Evolutionary conservation across 331 rosid genomes (phyloP).

Genomic region (Malus hybrid): DNA sequence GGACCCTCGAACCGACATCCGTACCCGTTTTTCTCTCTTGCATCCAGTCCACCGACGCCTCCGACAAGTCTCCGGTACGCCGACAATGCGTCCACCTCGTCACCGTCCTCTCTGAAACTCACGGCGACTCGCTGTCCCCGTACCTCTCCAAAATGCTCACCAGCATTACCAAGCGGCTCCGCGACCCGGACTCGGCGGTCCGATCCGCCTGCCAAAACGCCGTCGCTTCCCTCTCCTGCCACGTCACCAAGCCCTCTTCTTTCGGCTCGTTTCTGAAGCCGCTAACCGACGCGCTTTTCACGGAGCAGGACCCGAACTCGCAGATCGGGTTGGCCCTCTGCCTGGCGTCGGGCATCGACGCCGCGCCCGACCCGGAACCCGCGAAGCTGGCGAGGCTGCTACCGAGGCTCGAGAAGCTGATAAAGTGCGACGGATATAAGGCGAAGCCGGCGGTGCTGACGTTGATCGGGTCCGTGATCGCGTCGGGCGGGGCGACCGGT

Average conservation of each 20-base stretch:
- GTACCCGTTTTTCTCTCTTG: constrained; percentile 65
- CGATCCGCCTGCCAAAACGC: constrained; percentile 87
- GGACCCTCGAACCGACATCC: constrained; percentile 41
- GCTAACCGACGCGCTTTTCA: constrained; percentile 68
- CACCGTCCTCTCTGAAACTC: constrained; percentile 52
- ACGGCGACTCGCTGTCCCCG: constrained; percentile 74
- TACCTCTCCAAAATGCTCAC: constrained; percentile 56
- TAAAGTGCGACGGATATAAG: constrained; percentile 66
- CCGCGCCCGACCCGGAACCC: constrained; percentile 70
- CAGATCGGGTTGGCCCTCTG: constrained; percentile 89
- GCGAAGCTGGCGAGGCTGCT: constrained; percentile 60
- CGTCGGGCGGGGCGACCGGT: constrained; percentile 57
- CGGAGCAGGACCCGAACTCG: constrained; percentile 79
- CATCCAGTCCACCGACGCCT: constrained; percentile 70
- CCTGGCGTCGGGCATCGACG: constrained; percentile 66
- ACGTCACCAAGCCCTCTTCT: constrained; percentile 67
- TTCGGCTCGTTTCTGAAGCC: constrained; percentile 65
- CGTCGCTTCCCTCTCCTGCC: constrained; percentile 60
- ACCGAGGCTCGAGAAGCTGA: constrained; percentile 69
- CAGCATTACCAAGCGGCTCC: constrained; percentile 60
- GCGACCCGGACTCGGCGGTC: constrained; percentile 88
- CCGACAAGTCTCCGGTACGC: constrained; percentile 78
- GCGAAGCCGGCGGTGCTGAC: constrained; percentile 74
- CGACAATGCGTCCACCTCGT: constrained; percentile 71
- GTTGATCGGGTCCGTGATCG: constrained; percentile 63